Evolutionary conservation across 2,329 filamentous ascomycete genomes (phyloP).

Genomic region (Colletotrichum sansevieriae): DNA sequence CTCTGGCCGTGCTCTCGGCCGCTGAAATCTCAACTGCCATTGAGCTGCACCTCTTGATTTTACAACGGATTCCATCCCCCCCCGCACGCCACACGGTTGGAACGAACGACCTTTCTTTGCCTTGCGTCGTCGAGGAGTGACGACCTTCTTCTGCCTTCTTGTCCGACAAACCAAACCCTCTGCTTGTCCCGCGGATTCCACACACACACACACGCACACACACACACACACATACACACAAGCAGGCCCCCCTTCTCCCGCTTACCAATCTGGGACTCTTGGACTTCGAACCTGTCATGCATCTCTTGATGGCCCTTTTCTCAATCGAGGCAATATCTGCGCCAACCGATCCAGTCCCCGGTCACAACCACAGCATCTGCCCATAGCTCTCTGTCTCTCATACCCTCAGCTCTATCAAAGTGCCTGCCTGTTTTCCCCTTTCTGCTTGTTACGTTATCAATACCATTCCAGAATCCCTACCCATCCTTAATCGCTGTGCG

Average conservation of each 20-base stretch:
- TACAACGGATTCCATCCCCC: slow-evolving; percentile 13
- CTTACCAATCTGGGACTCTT: slow-evolving; percentile 23
- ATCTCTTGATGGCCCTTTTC: slow-evolving; percentile 36
- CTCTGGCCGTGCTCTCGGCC: not conserved
- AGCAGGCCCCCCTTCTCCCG: not conserved
- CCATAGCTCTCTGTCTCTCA: slow-evolving; percentile 7
- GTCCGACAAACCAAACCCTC: slow-evolving; percentile 5
- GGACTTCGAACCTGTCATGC: slow-evolving; percentile 30
- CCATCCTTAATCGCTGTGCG: not conserved
- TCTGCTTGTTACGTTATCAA: slow-evolving; percentile 27
- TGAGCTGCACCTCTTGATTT: slow-evolving; percentile 5
- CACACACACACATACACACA: too few relatives aligned
- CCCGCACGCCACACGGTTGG: not conserved
- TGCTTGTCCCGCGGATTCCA: too few relatives aligned
- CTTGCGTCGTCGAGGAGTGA: too few relatives aligned
- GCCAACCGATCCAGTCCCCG: slow-evolving; percentile 13
- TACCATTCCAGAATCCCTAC: slow-evolving; percentile 15
- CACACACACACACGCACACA: too few relatives aligned
- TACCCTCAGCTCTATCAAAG: not conserved
- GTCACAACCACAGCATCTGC: not conserved
- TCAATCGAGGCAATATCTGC: slow-evolving; percentile 37
- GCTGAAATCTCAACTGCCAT: slow-evolving; percentile 13
- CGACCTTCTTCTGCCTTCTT: not conserved
- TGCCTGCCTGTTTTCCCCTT: not conserved
- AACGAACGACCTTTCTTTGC: not conserved